Evolutionary conservation across 306 rosid species (phyloP).

Genomic region (Pyrus pyrifolia): DNA sequence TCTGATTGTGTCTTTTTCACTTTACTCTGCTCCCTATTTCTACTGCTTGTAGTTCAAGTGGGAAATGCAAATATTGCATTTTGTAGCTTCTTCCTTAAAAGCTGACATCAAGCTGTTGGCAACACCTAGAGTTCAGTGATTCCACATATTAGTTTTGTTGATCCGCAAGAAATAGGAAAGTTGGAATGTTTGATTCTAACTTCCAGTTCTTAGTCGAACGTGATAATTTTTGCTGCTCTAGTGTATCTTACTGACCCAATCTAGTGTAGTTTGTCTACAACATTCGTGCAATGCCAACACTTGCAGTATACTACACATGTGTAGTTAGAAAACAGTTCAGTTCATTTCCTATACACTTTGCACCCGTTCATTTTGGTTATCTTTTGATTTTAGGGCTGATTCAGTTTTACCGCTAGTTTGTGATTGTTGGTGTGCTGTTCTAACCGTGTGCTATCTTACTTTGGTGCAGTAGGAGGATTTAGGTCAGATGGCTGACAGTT

Average conservation of each 20-base stretch:
- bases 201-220: not conserved
- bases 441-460: conserved; percentile 7
- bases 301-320: not conserved
- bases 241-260: not conserved
- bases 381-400: not conserved
- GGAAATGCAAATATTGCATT: not conserved
- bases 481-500: conserved; percentile 65
- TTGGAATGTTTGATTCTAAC: not conserved
- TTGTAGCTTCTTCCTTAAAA: not conserved
- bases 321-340: not conserved
- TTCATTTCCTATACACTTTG: not conserved
- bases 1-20: not conserved
- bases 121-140: not conserved
- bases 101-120: not conserved
- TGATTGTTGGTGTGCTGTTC: not conserved
- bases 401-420: not conserved
- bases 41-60: not conserved
- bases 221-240: not conserved
- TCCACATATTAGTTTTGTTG: not conserved
- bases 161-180: not conserved
- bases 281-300: not conserved
- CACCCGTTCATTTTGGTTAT: not conserved
- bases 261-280: not conserved
- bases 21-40: not conserved
- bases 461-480: conserved; percentile 31